Evolutionary conservation across 768 basidiomycete species (phyloP).

Genomic region (Serendipita sp.): DNA sequence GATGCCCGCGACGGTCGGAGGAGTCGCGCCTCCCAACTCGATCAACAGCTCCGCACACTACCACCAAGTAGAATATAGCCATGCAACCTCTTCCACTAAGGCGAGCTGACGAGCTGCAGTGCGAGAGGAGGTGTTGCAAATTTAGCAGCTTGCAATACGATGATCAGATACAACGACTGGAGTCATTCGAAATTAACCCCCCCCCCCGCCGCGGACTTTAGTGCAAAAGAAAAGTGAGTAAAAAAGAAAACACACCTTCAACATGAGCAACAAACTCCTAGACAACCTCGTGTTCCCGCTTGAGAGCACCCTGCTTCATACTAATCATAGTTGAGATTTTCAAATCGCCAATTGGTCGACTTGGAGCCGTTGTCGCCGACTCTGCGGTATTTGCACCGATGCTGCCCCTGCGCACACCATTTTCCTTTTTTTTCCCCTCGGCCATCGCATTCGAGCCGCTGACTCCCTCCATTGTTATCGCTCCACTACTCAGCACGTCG

Average conservation of each 20-base stretch:
- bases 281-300: conserved; percentile 65
- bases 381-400: conserved; percentile 42
- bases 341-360: not conserved
- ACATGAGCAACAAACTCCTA: conserved; percentile 72
- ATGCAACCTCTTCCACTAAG: conserved; percentile 44
- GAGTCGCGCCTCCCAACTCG: conserved; percentile 55
- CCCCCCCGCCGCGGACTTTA: conserved; percentile 6
- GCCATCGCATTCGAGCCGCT: not conserved
- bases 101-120: conserved; percentile 29
- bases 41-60: conserved; percentile 79
- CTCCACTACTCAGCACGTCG: conserved; percentile 60
- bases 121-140: conserved; percentile 14
- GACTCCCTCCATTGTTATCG: not conserved
- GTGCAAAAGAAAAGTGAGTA: not conserved
- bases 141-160: conserved; percentile 13
- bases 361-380: conserved; percentile 17
- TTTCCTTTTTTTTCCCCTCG: not conserved
- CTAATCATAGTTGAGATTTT: conserved; percentile 32
- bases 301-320: conserved; percentile 62
- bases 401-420: not conserved
- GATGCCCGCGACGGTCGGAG: conserved; percentile 16
- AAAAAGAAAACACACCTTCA: conserved; percentile 41
- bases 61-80: conserved; percentile 72
- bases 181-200: conserved; percentile 54
- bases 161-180: conserved; percentile 36